Conservation (phyloP, 108 stramenopile genomes). For the Asterionellopsis glacialis region DNA sequence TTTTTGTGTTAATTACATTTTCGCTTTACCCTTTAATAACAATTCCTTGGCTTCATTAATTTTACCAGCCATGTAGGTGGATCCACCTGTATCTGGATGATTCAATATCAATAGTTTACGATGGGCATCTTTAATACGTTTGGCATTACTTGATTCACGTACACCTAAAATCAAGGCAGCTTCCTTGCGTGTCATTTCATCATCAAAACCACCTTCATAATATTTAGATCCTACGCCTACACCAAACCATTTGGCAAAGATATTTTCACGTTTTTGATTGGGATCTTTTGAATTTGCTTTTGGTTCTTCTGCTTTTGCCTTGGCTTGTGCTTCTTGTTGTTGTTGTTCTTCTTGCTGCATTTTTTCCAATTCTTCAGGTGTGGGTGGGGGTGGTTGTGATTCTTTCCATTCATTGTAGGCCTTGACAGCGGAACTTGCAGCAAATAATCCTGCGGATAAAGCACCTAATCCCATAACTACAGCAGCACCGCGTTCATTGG, state of each 20-base stretch:
- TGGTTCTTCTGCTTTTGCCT: constrained; percentile 12
- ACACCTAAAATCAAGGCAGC: constrained; percentile 98
- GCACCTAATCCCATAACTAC: constrained; percentile 64
- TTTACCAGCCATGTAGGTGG: constrained; percentile 93
- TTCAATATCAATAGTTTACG: constrained; percentile 93
- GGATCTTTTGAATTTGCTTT: constrained; percentile 1
- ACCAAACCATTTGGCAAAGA: constrained; percentile 80
- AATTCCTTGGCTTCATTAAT: constrained; percentile 99
- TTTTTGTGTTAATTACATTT: too few species aligned
- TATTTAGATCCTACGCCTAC: constrained; percentile 77
- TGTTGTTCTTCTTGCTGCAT: constrained; percentile 21
- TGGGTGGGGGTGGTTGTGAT: constrained; percentile 19
- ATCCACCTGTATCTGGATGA: constrained; percentile 99
- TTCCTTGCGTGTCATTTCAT: constrained; percentile 95
- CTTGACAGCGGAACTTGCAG: constrained; percentile 59
- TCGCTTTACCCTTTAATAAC: constrained; percentile 77
- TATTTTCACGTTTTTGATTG: constrained; percentile 54
- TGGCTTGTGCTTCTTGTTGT: constrained; percentile 10
- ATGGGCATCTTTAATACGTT: constrained; percentile 96
- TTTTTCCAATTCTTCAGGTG: constrained; percentile 26
- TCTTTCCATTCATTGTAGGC: constrained; percentile 71
- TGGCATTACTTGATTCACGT: constrained; percentile 80
- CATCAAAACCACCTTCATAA: constrained; percentile 99
- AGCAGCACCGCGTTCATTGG: constrained; percentile 40
- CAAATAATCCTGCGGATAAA: constrained; percentile 68